Evolutionary conservation across 345 rosid genomes (phyloP).

Genomic region (Hibiscus mutabilis): DNA sequence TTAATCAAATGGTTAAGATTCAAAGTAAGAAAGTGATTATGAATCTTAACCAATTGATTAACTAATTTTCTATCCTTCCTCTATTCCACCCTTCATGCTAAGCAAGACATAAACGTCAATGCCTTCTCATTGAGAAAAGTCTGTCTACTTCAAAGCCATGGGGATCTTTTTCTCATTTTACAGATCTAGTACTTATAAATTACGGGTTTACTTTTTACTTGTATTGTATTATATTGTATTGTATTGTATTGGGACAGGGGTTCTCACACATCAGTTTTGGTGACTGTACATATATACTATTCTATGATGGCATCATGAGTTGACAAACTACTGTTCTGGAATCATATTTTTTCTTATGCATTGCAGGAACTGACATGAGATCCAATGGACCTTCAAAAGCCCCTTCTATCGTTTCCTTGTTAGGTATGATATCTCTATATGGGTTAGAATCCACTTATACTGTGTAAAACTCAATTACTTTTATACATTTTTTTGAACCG

Average conservation of each 20-base stretch:
- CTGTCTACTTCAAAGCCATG: background rate
- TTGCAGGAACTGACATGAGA: constrained; percentile 59
- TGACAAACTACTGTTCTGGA: background rate
- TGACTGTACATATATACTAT: background rate
- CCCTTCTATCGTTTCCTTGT: constrained; percentile 74
- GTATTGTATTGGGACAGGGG: background rate
- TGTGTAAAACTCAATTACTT: no score
- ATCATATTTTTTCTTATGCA: constrained; percentile 14
- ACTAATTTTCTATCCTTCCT: no score
- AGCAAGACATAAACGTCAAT: background rate
- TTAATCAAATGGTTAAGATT: no score
- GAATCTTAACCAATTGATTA: no score
- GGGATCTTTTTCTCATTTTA: background rate
- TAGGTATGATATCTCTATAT: constrained; percentile 30
- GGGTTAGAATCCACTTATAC: no score
- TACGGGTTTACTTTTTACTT: background rate
- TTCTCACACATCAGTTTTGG: background rate
- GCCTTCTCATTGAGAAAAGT: background rate
- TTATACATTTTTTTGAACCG: no score
- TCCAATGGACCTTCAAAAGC: constrained; percentile 56
- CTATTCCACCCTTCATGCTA: no score
- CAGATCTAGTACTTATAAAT: background rate
- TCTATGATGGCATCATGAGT: background rate
- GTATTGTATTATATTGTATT: background rate
- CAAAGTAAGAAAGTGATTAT: no score